Base-by-base conservation (phyloP, 2,329 filamentous ascomycete genomes). In the Pseudocercospora macadamiae region DNA sequence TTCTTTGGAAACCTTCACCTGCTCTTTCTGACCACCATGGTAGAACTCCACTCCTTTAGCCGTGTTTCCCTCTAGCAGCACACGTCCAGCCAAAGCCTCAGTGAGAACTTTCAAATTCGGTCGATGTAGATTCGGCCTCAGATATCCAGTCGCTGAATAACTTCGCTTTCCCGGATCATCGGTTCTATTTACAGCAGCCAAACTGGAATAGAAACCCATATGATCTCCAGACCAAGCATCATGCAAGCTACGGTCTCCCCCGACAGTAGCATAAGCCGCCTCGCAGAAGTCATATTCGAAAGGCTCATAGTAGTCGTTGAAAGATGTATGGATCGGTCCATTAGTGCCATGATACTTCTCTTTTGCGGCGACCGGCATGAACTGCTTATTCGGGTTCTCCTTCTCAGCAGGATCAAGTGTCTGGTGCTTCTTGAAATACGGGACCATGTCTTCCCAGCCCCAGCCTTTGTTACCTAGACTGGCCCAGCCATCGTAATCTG, bases 21-120 rank as follows among this genome's bases (percentile, higher is more conserved):
- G 60, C 9, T 74, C 68, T 7, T 72, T 69, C 12, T 71, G 57
- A 1, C 77, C 78, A 4, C 70, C 67, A 28, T 75, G 69, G 5
- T 64, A 71, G 63, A 83, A 81, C 19, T 74, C 74, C 3, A 80
- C 80, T 7, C 71, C 70, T 3, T 59, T 66, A 1, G 68, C 71
- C 2, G 44, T 66, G 19, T 68, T 64, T 1, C 68, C 69, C 1
- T 72, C 66, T 7, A 74, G 61, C 12, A 70, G 26, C 3, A 74
- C 48, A 30, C 62, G 68, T 2, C 61, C 63, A 1, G 64, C 73
- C 16, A 67, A 53, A 2, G 71, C 70, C 44, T 74, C 70, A 8
- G 66, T 69, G 23, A 74, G 60, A 1, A 75, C 68, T 39, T 66
- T 70, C 3, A 74, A 62, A 52, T 74, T 73, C 3, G 52, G 37